Evolutionary conservation across 805 yeast genomes (phyloP).

Genomic region (Candida andamanensis): DNA sequence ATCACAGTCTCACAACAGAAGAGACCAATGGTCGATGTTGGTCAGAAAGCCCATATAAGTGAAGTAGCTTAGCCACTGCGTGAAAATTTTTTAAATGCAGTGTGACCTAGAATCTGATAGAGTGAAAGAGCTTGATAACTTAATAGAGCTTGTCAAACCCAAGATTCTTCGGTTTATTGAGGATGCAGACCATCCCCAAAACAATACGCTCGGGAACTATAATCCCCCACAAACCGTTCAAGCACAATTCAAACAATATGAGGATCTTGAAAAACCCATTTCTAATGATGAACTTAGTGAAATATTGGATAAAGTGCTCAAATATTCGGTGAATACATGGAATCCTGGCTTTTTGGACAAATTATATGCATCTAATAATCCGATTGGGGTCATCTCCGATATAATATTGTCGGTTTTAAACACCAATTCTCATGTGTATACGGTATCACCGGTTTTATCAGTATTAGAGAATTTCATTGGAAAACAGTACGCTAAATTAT

Average conservation of each 20-base stretch:
- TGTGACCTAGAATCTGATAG: constrained; percentile 47
- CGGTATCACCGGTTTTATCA: constrained; percentile 78
- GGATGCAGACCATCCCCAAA: constrained; percentile 33
- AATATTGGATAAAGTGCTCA: constrained; percentile 51
- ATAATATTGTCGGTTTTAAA: constrained; percentile 62
- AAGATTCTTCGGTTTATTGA: constrained; percentile 49
- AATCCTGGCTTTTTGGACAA: constrained; percentile 82
- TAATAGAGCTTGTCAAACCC: constrained; percentile 48
- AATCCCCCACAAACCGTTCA: constrained; percentile 48
- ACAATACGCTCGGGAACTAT: constrained; percentile 46
- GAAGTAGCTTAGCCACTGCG: no score
- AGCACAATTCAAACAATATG: constrained; percentile 22
- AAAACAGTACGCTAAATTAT: constrained; percentile 60
- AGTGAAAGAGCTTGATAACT: constrained; percentile 50
- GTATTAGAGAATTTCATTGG: constrained; percentile 68
- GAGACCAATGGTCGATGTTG: no score
- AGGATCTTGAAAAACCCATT: constrained; percentile 17
- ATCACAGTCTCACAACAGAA: no score
- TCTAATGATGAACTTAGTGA: constrained; percentile 40
- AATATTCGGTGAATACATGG: constrained; percentile 79
- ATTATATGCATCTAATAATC: constrained; percentile 79
- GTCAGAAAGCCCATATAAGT: no score
- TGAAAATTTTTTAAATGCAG: no score
- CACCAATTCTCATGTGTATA: constrained; percentile 81
- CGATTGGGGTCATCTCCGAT: constrained; percentile 76